A percentile compares a stretch with the other conserved stretches of the same genome.
Evolutionary conservation across 148 eudicot genomes (phyloP).

Genomic region (Arctostaphylos glauca): DNA sequence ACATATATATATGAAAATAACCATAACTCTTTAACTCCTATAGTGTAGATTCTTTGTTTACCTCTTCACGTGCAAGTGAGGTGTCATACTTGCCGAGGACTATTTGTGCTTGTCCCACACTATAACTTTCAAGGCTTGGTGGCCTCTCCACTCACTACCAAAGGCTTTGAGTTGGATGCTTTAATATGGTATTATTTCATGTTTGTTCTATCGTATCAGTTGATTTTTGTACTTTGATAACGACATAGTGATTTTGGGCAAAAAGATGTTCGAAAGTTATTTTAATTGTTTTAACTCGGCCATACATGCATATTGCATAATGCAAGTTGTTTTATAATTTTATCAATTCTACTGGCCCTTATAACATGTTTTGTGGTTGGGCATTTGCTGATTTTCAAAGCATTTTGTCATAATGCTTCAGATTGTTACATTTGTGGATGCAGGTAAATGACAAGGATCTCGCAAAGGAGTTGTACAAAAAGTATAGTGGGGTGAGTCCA

Average conservation of each 20-base stretch:
- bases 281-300: background rate
- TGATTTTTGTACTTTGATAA: background rate
- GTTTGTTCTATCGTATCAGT: background rate
- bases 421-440: constrained; percentile 23
- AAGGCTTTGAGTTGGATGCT: background rate
- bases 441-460: constrained; percentile 90
- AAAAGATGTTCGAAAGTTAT: background rate
- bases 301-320: background rate
- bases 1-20: too few relatives aligned
- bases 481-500: constrained; percentile 86
- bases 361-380: background rate
- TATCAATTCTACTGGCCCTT: background rate
- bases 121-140: background rate
- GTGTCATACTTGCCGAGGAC: background rate
- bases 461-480: constrained; percentile 87
- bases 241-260: background rate
- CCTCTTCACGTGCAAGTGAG: background rate
- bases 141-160: background rate
- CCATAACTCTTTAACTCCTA: too few relatives aligned
- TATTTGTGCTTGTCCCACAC: background rate
- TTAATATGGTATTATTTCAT: background rate
- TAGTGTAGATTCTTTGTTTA: background rate
- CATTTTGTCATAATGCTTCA: background rate
- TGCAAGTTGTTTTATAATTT: background rate
- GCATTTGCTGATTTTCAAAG: background rate